phyloP scores from a whole-genome alignment of 306 rosid species.

The Dalbergia cochinchinensis region DNA sequence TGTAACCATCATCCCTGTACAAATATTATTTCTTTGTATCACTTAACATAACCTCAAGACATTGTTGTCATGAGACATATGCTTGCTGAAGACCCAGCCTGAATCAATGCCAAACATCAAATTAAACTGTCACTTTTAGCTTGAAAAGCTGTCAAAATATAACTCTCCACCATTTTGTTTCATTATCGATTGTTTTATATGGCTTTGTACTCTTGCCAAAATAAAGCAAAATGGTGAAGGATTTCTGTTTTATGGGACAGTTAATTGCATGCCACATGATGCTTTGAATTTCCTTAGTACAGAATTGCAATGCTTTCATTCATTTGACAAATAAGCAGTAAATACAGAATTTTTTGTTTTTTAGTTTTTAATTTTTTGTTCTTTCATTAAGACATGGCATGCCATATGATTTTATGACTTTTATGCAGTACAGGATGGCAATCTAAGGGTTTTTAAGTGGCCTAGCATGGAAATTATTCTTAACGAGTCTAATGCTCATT shows the following conservation, averaged over 20 bases:
- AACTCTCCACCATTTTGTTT: slow-evolving; percentile 16
- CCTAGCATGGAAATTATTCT: slow-evolving; percentile 86
- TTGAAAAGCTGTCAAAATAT: slow-evolving; percentile 38
- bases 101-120: slow-evolving; percentile 17
- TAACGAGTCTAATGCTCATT: slow-evolving; percentile 66
- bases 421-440: slow-evolving; percentile 94
- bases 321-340: slow-evolving; percentile 38
- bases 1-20: slow-evolving; percentile 23
- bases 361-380: too few species aligned
- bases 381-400: slow-evolving; percentile 32
- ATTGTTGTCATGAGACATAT: slow-evolving; percentile 20
- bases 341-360: slow-evolving; percentile 19
- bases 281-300: slow-evolving; percentile 53
- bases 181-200: neutral
- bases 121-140: slow-evolving; percentile 17
- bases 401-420: slow-evolving; percentile 58
- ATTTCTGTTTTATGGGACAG: slow-evolving; percentile 28
- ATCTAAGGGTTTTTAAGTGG: slow-evolving; percentile 88
- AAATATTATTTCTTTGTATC: slow-evolving; percentile 31
- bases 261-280: slow-evolving; percentile 1
- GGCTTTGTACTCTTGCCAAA: neutral
- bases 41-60: slow-evolving; percentile 38
- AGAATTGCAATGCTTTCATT: slow-evolving; percentile 55
- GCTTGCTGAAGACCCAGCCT: slow-evolving; percentile 20
- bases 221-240: neutral